A percentile compares a stretch with the other conserved stretches of the same genome.
Evolutionary conservation across 1,284 basidiomycete species (phyloP).

Genomic region (Ustilago shanxiensis): DNA sequence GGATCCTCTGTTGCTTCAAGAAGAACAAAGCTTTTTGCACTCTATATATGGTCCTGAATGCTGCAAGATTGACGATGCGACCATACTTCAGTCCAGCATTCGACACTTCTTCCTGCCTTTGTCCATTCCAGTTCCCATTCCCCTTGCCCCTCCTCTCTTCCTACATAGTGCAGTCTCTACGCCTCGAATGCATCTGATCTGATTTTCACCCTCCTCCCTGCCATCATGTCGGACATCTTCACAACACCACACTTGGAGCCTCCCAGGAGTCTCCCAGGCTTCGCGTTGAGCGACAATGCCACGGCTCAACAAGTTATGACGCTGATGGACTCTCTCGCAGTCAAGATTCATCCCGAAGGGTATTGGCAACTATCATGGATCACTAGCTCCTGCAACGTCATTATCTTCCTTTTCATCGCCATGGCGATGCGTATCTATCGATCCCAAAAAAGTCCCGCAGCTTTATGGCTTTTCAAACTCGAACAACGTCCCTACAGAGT

Average conservation of each 20-base stretch:
- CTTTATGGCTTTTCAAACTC: conserved; percentile 34
- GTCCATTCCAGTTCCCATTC: not conserved
- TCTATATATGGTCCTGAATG: not conserved
- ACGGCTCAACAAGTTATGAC: conserved; percentile 23
- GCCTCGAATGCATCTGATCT: not conserved
- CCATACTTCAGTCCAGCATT: too few relatives aligned
- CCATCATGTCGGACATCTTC: not conserved
- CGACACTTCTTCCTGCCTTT: too few relatives aligned
- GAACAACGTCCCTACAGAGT: conserved; percentile 18
- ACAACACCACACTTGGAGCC: not conserved
- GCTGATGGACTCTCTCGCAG: conserved; percentile 24
- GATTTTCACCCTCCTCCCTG: not conserved
- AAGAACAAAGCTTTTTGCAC: not conserved
- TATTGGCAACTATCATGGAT: conserved; percentile 30
- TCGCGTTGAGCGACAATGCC: conserved; percentile 17
- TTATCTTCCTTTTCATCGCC: conserved; percentile 14
- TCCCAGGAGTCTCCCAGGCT: not conserved
- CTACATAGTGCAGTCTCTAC: not conserved
- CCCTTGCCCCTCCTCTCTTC: not conserved
- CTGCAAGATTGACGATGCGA: too few relatives aligned
- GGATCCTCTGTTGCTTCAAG: not conserved
- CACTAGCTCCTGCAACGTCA: conserved; percentile 21
- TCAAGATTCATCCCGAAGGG: conserved; percentile 19
- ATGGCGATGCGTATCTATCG: conserved; percentile 25
- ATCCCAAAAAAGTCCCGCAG: conserved; percentile 11